phyloP scores from a whole-genome alignment of 202 grass and related monocot genomes.

The Schoenoplectus tabernaemontani region DNA sequence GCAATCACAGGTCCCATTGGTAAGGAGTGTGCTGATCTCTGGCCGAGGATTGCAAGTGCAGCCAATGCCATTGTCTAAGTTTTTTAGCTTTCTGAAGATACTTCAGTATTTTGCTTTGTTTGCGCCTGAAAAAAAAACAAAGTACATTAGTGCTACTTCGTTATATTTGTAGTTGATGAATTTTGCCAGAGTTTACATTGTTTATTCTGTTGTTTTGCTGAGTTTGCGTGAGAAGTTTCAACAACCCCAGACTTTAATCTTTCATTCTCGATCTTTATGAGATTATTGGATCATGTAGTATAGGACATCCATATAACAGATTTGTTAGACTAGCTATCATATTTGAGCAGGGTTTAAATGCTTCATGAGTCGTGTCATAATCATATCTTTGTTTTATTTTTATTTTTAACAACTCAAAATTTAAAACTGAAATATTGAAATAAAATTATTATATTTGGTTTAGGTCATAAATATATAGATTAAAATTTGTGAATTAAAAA shows the following conservation, averaged over 20 bases:
- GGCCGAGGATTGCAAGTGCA: slow-evolving; percentile 67
- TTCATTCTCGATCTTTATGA: not conserved
- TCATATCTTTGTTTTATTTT: no score
- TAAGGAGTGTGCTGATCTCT: slow-evolving; percentile 67
- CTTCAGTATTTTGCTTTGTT: not conserved
- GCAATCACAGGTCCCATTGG: slow-evolving; percentile 63
- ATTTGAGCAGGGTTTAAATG: no score
- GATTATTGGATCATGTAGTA: no score
- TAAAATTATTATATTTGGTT: no score
- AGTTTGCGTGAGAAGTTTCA: slow-evolving; percentile 14
- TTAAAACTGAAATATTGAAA: no score
- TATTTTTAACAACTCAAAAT: no score
- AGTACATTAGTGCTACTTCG: not conserved
- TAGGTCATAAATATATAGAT: no score
- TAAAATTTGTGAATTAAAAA: no score
- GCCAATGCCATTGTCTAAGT: slow-evolving; percentile 67
- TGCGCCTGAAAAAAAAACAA: not conserved
- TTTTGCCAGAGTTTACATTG: slow-evolving; percentile 13
- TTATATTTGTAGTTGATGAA: slow-evolving; percentile 14
- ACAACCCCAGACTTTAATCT: not conserved
- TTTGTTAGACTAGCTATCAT: no score
- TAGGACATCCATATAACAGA: no score
- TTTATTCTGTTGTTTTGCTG: not conserved
- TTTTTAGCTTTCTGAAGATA: slow-evolving; percentile 3
- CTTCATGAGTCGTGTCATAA: no score